Conservation (phyloP, 495 filamentous ascomycete genomes). For the Hyaloscypha variabilis region DNA sequence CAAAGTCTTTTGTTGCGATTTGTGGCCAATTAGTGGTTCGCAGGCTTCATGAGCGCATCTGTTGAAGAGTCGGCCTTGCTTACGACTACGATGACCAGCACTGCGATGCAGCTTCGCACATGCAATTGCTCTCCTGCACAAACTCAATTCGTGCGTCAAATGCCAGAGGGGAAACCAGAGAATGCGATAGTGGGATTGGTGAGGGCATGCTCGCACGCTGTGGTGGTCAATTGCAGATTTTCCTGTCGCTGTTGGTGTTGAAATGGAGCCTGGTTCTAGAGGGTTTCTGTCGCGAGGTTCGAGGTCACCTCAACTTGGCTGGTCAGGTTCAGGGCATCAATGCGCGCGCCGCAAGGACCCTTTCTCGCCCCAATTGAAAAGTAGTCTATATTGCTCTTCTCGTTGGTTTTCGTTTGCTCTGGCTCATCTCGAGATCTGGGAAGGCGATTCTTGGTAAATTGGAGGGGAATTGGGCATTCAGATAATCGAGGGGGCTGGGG, state of each 20-base stretch:
- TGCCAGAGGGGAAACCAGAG: neutral
- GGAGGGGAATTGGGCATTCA: neutral
- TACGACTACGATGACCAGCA: neutral
- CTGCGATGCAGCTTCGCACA: neutral
- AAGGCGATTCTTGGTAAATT: neutral
- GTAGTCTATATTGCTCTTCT: neutral
- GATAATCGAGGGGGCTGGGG: neutral
- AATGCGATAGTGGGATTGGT: constrained; percentile 1
- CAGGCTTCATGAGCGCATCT: neutral
- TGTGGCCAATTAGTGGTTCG: neutral
- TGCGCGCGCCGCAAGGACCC: neutral
- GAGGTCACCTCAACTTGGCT: neutral
- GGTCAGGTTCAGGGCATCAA: neutral
- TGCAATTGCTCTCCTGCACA: constrained; percentile 5
- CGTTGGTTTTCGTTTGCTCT: neutral
- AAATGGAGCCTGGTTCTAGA: neutral
- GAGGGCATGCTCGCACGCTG: constrained; percentile 23
- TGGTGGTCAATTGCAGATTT: constrained; percentile 11
- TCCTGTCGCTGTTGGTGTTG: neutral
- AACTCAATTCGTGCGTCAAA: neutral
- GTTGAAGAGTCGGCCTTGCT: neutral
- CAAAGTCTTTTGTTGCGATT: neutral
- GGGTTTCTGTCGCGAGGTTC: neutral
- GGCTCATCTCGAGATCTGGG: neutral
- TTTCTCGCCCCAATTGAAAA: neutral